These are phyloP conservation scores for Trichothecium sympodiale DNA, from an alignment of 2,329 filamentous ascomycete species.

Conservation along the genomic window DNA sequence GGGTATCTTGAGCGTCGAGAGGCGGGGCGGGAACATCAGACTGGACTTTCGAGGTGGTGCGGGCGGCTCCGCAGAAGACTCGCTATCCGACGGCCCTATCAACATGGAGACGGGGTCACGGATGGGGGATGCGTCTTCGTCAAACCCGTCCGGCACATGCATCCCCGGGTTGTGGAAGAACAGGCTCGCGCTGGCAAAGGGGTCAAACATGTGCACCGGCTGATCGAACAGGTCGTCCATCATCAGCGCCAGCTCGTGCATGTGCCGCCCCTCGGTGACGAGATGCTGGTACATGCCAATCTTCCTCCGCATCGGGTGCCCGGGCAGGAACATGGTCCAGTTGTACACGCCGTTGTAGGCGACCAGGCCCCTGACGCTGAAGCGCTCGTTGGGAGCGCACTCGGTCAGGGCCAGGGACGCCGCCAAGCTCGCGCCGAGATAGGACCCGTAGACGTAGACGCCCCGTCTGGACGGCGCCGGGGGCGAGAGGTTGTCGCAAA, in stretches of 20 bases:
- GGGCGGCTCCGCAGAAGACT: conserved; percentile 1
- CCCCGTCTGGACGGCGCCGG: conserved; percentile 20
- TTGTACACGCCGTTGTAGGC: conserved; percentile 52
- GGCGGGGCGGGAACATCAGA: conserved; percentile 35
- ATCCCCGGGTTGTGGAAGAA: conserved; percentile 46
- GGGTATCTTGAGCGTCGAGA: conserved; percentile 37
- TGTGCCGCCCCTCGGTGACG: conserved; percentile 19
- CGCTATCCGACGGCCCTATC: background rate
- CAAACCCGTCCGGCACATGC: conserved; percentile 32
- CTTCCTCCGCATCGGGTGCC: conserved; percentile 32
- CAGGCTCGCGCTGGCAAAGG: conserved; percentile 46
- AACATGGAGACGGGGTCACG: conserved; percentile 6
- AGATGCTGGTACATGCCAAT: conserved; percentile 8
- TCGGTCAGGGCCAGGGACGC: conserved; percentile 47
- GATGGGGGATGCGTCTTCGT: conserved; percentile 14
- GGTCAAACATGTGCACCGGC: conserved; percentile 43
- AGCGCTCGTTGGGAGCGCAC: conserved; percentile 26
- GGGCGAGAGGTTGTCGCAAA: conserved; percentile 32
- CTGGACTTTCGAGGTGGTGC: conserved; percentile 27
- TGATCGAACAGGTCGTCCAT: conserved; percentile 32
- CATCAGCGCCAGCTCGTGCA: conserved; percentile 24
- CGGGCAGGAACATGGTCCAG: conserved; percentile 49
- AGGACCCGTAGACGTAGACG: conserved; percentile 41
- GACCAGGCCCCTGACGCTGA: conserved; percentile 41
- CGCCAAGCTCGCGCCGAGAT: conserved; percentile 46